Evolutionary conservation across 2,329 filamentous ascomycete genomes (phyloP).

Genomic region (Coniosporium tulheliwenetii): DNA sequence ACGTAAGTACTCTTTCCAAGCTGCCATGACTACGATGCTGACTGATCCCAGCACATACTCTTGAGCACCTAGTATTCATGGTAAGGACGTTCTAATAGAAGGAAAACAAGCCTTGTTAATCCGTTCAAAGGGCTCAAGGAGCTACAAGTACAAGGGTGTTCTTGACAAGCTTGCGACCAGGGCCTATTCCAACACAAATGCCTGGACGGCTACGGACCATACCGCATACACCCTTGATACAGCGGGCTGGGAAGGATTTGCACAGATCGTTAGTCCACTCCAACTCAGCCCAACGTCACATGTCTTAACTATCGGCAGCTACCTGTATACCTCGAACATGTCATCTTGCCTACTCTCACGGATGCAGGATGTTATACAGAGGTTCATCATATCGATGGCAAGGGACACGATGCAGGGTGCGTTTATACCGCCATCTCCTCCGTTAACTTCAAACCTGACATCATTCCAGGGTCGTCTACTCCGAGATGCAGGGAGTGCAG

Average conservation of each 20-base stretch:
- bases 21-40: conserved; percentile 1
- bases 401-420: conserved; percentile 72
- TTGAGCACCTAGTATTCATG: conserved; percentile 39
- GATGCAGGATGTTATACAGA: conserved; percentile 90
- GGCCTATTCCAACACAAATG: conserved; percentile 88
- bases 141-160: conserved; percentile 86
- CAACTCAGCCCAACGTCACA: no score
- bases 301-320: conserved; percentile 23
- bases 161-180: conserved; percentile 87
- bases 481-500: conserved; percentile 94
- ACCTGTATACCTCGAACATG: conserved; percentile 87
- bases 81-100: conserved; percentile 15
- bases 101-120: conserved; percentile 44
- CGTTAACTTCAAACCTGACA: conserved; percentile 6
- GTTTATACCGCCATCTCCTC: neutral
- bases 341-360: conserved; percentile 79
- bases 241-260: conserved; percentile 93
- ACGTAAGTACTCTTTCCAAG: conserved; percentile 22
- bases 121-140: conserved; percentile 70
- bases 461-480: conserved; percentile 64
- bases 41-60: conserved; percentile 25
- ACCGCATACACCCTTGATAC: conserved; percentile 93
- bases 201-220: conserved; percentile 92
- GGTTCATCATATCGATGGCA: conserved; percentile 87
- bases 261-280: conserved; percentile 45